Evolutionary conservation across 108 stramenopile genomes (phyloP), one percentile per base, ranked within the genome.

Genomic region (Epipyxis sp.): DNA sequence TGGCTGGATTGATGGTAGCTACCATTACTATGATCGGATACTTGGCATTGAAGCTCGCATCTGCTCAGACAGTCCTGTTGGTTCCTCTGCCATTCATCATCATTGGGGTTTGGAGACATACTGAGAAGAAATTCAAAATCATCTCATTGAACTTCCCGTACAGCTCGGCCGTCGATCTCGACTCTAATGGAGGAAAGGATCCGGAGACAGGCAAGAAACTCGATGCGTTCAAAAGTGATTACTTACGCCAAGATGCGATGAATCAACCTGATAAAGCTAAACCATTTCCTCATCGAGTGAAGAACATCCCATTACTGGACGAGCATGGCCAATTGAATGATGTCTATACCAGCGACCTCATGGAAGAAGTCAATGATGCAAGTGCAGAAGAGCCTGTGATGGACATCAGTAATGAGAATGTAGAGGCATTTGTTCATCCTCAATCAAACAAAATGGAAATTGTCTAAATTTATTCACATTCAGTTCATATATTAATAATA

Each of bases 11-110:
- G 44, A 43, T 74, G 25, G 71, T 39, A 32, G 16, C 46, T 6
- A 42, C 71, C 6, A 42, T 74, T 3, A 74, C 71, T 27, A 34
- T 74, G 32, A 27, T 74, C 6, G 71, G 6, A 3, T 74, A 74
- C 32, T 10, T 74, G 32, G 10, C 13, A 6, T 27, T 74, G n/a
- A 74, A 74, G 43, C 41, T 43, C 40, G 71, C 42, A 27, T 6
- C 25, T 29, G 16, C 32, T 13, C 71, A 74, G 43, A 42, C 71
- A 6, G 41, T 42, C 20, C 25, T 32, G 6, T 46, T 57, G 50
- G 3, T 74, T 13, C 71, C 71, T 10, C 27, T 74, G 44, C 34
- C 34, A 27, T 10, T 39, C 3, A 27, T 74, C 6, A 37, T 74
- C 20, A 54, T 74, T 20, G 40, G 10, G 6, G 13, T 6, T 10